Evolutionary conservation across 179 eudicot genomes (phyloP).

Genomic region (Heliamphora pulchella): DNA sequence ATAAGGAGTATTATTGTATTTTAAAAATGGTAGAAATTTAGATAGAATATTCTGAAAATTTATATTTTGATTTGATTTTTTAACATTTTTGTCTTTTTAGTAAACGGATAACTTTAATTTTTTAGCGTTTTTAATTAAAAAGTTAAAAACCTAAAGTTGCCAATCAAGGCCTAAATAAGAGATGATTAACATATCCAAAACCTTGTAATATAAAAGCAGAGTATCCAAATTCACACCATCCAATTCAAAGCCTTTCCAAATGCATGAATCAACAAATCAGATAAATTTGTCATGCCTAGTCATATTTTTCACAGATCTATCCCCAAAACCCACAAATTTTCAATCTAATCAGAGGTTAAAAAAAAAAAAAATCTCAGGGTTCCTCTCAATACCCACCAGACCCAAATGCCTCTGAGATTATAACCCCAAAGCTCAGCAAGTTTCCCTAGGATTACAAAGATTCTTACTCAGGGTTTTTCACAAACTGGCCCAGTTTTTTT

Average conservation of each 20-base stretch:
- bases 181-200: background rate
- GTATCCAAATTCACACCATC: background rate
- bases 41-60: no score
- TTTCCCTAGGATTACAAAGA: background rate
- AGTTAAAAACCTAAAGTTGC: no score
- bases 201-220: background rate
- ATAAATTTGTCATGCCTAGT: background rate
- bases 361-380: background rate
- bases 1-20: no score
- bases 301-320: background rate
- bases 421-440: slow-evolving; percentile 1
- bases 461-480: background rate
- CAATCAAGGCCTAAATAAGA: no score
- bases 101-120: no score
- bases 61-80: no score
- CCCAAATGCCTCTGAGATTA: background rate
- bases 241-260: no score
- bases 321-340: background rate
- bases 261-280: background rate
- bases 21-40: no score
- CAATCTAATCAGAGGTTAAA: background rate
- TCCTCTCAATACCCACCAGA: background rate
- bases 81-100: no score
- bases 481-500: background rate
- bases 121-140: no score